Base-by-base conservation (phyloP, 306 rosid species). In the Cucumis sativus region DNA sequence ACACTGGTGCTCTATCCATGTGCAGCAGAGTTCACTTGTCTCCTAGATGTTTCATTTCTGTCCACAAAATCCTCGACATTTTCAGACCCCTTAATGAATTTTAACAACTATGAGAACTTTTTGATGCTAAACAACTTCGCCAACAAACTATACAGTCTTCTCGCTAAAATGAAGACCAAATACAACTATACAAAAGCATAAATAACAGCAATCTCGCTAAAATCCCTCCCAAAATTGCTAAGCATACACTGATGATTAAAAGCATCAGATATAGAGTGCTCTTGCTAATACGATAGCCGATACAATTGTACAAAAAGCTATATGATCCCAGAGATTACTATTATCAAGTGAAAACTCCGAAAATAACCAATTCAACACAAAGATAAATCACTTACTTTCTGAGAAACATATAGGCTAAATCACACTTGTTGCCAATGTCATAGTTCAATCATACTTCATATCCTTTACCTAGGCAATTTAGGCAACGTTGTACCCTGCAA, bases 381-480 rank as follows among this genome's bases (percentile, higher is more conserved):
- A 62, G 72, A 15, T 40, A 59, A 47, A 16, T 33, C 55, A 60
- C 78, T 40, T 28, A 79, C 56, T 21, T 25, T 25, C 17, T 28
- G 25, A 51, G 51, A 75, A 63, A 41, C 25, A 12, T 3, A 21
- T 8, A 70, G 40, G 54, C 16, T 20, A 76, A 57, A n/a, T 40
- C 28, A 21, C 57, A 76, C 57, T 37, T 54, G 23, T 51, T 58
- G 79, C 41, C 37, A 43, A 57, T 3, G 64, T 17, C 37, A 65
- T 72, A 65, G 40, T 40, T 88, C 83, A 87, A 59, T 78, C 95
- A 75, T 86, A 91, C 40, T 64, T 76, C 96, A 75, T 86, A 91
- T 33, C 96, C 97, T 84, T 87, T 93, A 62, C 97, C 96, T n/a
- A 89, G 43, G 84, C 98, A 93, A 37, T 91, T 93, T 12, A 91